phyloP scores from a whole-genome alignment of 2,329 filamentous ascomycete species.

The Ustilaginoidea virens region DNA sequence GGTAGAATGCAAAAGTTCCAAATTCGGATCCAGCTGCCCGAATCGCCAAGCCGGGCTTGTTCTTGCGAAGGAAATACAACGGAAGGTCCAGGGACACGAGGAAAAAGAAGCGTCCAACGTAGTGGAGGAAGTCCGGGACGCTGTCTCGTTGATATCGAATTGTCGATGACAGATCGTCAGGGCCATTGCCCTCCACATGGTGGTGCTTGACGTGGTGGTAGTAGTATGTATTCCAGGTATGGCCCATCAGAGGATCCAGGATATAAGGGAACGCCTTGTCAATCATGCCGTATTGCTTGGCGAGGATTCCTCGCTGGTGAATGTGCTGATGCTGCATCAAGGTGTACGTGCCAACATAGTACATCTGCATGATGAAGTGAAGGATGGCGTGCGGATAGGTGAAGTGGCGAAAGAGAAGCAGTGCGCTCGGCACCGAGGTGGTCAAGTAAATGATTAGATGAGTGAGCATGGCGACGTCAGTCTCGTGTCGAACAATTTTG shows the following conservation, averaged over 20 bases:
- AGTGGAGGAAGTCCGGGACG: constrained; percentile 49
- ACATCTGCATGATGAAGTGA: constrained; percentile 50
- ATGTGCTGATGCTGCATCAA: constrained; percentile 79
- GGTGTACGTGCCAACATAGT: constrained; percentile 59
- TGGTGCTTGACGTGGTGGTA: constrained; percentile 82
- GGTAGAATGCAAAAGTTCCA: constrained; percentile 35
- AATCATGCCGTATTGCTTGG: constrained; percentile 35
- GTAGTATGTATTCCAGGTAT: constrained; percentile 75
- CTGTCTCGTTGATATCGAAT: constrained; percentile 63
- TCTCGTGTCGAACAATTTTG: constrained; percentile 44
- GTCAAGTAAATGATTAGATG: constrained; percentile 58
- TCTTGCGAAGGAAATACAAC: constrained; percentile 52
- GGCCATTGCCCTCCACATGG: constrained; percentile 68
- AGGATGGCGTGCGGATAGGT: constrained; percentile 49
- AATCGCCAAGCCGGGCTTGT: constrained; percentile 36
- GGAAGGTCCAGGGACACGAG: constrained; percentile 63
- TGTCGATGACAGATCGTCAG: constrained; percentile 60
- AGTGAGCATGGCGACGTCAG: constrained; percentile 65
- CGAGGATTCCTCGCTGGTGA: constrained; percentile 55
- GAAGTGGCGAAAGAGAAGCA: constrained; percentile 50
- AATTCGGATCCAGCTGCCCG: constrained; percentile 48
- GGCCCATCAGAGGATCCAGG: constrained; percentile 61
- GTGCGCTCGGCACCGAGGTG: constrained; percentile 54
- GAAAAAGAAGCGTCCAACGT: constrained; percentile 59
- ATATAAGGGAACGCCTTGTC: constrained; percentile 59